Evolutionary conservation across 2,329 filamentous ascomycete species (phyloP), one percentile per base, ranked within the genome.

Genomic region (Colletotrichum sp.): DNA sequence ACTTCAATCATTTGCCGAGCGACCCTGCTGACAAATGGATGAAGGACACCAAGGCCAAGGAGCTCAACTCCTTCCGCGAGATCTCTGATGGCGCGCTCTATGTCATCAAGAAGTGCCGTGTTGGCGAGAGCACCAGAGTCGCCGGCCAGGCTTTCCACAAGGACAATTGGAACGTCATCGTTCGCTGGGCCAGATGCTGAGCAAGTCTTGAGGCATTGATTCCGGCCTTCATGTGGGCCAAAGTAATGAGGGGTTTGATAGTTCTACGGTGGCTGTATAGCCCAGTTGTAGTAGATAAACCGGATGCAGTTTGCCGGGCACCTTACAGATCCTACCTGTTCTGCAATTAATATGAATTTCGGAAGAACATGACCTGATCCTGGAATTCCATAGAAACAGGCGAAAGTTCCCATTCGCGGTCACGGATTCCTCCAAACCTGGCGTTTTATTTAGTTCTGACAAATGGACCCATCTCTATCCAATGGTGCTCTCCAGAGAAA

Each of bases 51-150:
- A 60, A 55, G 36, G 15, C 67, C 12, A 66, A 68, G 21, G 65
- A 61, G 7, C 43, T 74, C 18, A 26, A 61, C n/a, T 67, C 61
- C 2, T 77, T 70, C 66, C 26, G 57, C 16, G 52, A 60, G 15
- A 74, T 77, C 30, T 67, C 71, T 2, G 64, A 77, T 15, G 72
- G 75, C 34, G 75, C 67, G 3, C n/a, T n/a, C 16, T n/a, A 57
- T 8, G n/a, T 67, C 8, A 52, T 55, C 18, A 26, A 28, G 7
- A 57, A 36, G 65, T 67, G 65, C 48, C 48, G 26, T 3, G 30
- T n/a, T 3, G 18, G 48, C 18, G 26, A 55, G 10, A 30, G 43
- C n/a, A 36, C 59, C 59, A 36, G 65, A 21, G 24, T 43, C 18
- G 60, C 59, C 7, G 69, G 69, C 9, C 69, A 71, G 60, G 69